phyloP scores from a whole-genome alignment of 108 stramenopile species.

The Tribonema minus region DNA sequence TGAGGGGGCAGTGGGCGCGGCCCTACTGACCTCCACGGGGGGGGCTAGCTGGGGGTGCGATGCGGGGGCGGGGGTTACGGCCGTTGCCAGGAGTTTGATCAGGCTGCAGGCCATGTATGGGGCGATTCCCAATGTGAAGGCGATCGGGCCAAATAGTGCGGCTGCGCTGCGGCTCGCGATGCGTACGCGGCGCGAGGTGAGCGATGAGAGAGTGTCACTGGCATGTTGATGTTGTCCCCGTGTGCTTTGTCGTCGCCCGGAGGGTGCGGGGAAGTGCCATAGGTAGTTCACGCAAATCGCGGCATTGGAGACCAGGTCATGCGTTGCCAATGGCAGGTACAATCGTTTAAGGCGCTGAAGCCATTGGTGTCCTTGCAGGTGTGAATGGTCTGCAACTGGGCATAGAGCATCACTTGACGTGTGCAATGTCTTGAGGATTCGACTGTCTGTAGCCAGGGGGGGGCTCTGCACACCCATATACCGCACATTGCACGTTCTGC shows the following conservation, averaged over 20 bases:
- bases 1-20: background rate
- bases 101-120: constrained; percentile 32
- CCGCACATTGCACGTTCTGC: no score
- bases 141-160: constrained; percentile 38
- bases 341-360: no score
- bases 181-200: constrained; percentile 38
- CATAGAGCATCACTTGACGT: background rate
- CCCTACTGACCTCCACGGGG: background rate
- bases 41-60: background rate
- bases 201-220: no score
- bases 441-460: background rate
- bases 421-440: background rate
- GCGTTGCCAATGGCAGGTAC: no score
- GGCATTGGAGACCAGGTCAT: no score
- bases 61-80: background rate
- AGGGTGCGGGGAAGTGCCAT: no score
- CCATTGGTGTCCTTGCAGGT: background rate
- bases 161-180: constrained; percentile 44
- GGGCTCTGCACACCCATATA: background rate
- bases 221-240: no score
- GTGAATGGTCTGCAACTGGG: background rate
- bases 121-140: constrained; percentile 48
- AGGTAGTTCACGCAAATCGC: no score
- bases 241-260: no score
- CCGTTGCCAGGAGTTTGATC: background rate